Base-by-base conservation (phyloP, 2,329 filamentous ascomycete species). In the Chaetomium sp. region DNA sequence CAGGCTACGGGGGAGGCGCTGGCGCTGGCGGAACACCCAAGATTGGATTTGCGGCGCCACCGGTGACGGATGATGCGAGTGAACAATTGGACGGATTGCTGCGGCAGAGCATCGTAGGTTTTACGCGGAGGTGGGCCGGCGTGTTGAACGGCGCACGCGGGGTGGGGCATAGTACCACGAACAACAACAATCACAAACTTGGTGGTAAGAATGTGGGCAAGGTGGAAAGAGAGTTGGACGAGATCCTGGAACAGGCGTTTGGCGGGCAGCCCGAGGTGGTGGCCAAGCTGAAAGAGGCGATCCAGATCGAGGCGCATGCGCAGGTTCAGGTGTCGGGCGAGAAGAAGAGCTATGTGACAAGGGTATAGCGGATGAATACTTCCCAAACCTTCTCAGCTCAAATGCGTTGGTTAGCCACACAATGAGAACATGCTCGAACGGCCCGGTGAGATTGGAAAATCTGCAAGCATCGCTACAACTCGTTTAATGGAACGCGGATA, bases 1-100 rank as follows among this genome's bases (percentile, higher is more conserved):
- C 62, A 11, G 34, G 10, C 10, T 56, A 60, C 34, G 58, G 56
- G n/a, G 52, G 55, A 14, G 61, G 59, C 6, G 63, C 59, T 9
- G 2, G 32, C 1, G 45, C 59, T 1, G 44, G 49, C 4, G 57
- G 54, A 8, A 46, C 40, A 14, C 45, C 44, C 4, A 44, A 45
- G 44, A 12, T 52, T 8, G 49, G 53, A n/a, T 38, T 6, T 32
- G 41, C 27, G 34, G 47, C 32, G 6, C 53, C 43, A 56, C 73
- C 53, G 5, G 69, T 40, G 55, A 73, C 53, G 5, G 69, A 84
- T 56, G 82, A 86, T 62, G 84, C 83, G 63, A 80, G 79, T 59
- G 83, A 86, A 69, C 82, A 85, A 66, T 68, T 86, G 53, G 84
- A 86, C 60, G 82, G 84, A 62, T 68, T 85, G 57, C 69, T 86